Conservation (phyloP, 1,284 basidiomycete genomes). For the Neonothopanus nambi region DNA sequence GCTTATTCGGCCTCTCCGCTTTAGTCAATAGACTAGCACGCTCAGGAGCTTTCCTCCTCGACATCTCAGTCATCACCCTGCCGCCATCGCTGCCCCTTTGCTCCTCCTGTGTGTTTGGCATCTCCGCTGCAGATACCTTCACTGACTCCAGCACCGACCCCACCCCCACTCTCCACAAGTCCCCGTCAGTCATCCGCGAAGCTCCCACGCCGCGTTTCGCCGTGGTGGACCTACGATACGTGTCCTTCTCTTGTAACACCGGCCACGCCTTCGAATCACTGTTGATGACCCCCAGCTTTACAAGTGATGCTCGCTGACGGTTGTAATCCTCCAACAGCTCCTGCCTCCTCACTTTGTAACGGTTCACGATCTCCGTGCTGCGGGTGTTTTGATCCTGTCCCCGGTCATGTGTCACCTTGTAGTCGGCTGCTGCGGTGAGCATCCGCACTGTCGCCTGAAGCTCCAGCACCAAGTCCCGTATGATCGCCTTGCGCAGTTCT, state of each 20-base stretch:
- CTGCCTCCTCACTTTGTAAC: neutral
- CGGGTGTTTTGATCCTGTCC: constrained; percentile 6
- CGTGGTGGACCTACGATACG: no score
- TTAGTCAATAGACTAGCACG: no score
- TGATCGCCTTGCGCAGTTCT: neutral
- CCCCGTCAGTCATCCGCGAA: no score
- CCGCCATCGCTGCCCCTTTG: no score
- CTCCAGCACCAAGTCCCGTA: neutral
- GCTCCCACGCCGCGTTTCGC: no score
- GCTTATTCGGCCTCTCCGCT: no score
- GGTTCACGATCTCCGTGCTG: neutral
- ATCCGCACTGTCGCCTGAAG: neutral
- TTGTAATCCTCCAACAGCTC: constrained; percentile 3
- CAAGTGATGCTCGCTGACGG: neutral
- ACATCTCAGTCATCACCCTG: no score
- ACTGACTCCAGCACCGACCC: no score
- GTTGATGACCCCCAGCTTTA: neutral
- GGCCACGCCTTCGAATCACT: neutral
- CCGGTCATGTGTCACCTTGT: neutral
- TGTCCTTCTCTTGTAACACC: neutral
- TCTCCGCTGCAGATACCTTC: no score
- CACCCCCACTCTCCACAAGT: no score
- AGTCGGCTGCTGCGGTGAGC: neutral
- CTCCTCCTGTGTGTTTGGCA: no score
- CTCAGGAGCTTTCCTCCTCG: no score